Base-by-base conservation (phyloP, 768 basidiomycete genomes). In the Russula sp. region DNA sequence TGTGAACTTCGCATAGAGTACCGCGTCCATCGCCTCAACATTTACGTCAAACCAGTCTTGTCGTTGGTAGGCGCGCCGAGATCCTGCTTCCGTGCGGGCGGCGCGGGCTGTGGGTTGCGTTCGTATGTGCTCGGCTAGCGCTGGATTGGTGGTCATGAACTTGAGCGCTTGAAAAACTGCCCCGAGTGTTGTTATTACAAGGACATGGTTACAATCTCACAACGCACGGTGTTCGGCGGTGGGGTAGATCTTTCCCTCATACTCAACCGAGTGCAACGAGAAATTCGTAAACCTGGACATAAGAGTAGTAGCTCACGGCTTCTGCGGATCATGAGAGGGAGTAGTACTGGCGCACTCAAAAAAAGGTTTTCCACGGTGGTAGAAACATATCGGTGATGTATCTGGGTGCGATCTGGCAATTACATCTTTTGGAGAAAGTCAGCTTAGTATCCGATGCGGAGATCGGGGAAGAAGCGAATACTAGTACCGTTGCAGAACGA, bases 1-100 rank as follows among this genome's bases (percentile, higher is more conserved):
- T 45, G 71, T 73, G 67, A 80, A 78, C 66, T 78, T 78, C 50
- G 72, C 69, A 63, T 72, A 71, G n/a, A 80, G 70, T 48, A 78
- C 74, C 61, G 71, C 39, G 59, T 79, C 77, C 77, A 78, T 78
- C n/a, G 42, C 55, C 8, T 55, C 51, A 45, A 65, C 56, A n/a
- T 67, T 67, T 7, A 67, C 59, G 6, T 55, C 59, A 18, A 65
- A 67, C 66, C 66, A 67, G 64, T 65, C 66, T n/a, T 42, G 27
- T 40, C 66, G 59, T 27, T 67, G 66, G 20, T 53, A 10, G 13
- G 48, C 10, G 13, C 66, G 66, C 9, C 55, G 42, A 48, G 22
- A 61, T 35, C 54, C 59, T 42, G 66, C 66, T 39, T 67, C 66
- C 1, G 20, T 9, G 39, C 66, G 59, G 8, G 66, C 66, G 3